These are phyloP conservation scores for Metschnikowia sp. DNA, from an alignment of 805 yeast genomes.

Conservation along the genomic window DNA sequence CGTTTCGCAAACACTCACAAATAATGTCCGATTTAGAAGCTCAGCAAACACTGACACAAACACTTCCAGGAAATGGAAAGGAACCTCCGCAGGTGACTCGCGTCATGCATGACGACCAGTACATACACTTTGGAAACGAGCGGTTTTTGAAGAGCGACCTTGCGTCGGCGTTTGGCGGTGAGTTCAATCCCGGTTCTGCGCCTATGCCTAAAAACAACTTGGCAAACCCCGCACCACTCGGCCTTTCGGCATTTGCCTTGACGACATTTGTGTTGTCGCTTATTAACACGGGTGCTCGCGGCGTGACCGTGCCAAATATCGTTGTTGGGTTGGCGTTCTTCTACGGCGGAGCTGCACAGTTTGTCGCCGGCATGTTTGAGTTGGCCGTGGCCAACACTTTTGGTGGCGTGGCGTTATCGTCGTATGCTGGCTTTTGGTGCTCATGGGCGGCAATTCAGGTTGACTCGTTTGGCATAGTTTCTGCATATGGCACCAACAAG, in stretches of 20 bases:
- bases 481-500: conserved; percentile 28
- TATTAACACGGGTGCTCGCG: conserved; percentile 64
- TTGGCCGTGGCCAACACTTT: conserved; percentile 73
- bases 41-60: conserved; percentile 32
- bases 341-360: conserved; percentile 71
- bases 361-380: conserved; percentile 74
- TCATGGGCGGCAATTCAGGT: conserved; percentile 60
- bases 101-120: conserved; percentile 51
- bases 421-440: conserved; percentile 77
- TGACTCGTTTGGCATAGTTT: conserved; percentile 34
- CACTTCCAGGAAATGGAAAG: conserved; percentile 13
- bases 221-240: conserved; percentile 78
- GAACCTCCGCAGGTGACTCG: conserved; percentile 23
- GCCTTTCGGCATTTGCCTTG: conserved; percentile 67
- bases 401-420: conserved; percentile 62
- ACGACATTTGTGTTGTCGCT: conserved; percentile 65
- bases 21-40: conserved; percentile 34
- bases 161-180: conserved; percentile 73
- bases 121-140: conserved; percentile 68
- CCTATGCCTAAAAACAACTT: conserved; percentile 41
- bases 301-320: conserved; percentile 56
- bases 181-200: conserved; percentile 60
- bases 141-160: conserved; percentile 62
- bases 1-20: not conserved
- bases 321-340: conserved; percentile 66